Evolutionary conservation across 78 protist species (phyloP), one percentile per base, ranked within the genome.

Genomic region (Monocercomonoides exilis): DNA sequence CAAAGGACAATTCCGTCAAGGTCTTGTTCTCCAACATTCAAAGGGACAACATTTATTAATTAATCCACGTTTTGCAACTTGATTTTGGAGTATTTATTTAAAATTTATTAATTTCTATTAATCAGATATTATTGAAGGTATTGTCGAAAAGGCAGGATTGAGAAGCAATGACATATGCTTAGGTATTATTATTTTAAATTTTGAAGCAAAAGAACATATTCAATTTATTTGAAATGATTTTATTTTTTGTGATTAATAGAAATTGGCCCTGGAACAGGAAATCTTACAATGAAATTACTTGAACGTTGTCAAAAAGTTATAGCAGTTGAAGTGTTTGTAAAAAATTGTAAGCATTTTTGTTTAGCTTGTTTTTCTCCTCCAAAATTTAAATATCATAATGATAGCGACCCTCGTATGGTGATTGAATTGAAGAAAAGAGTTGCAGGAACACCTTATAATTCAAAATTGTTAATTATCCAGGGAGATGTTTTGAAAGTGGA

Each of bases 241-340:
- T 79, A 4, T 79, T 32, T 79, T 21, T 5, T 79, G 4, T 79
- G 6, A 4, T 32, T 79, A 42, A 41, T 96, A 2, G 99, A 98
- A 84, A 92, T 98, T 45, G 99, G 99, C 36, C 99, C 99, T 2
- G 99, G 99, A 64, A 96, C 98, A 0, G 99, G 99, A 4, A 97
- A 97, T 90, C 86, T 98, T 43, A 97, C 99, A 6, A 90, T 94
- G 81, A 93, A 95, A 90, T 84, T 97, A 77, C 94, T 98, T 46
- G 96, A 1, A 6, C 46, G 2, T 0, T 33, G 46, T 38, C 2
- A 6, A 38, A 21, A 87, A 79, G 97, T 97, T 11, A 91, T 96
- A 1, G 99, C 98, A 0, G 81, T 94, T 43, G 99, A 98, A 70
- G 77, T 95, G n/a, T 54, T 29, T n/a, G n/a, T n/a, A n/a, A n/a